Evolutionary conservation across 2,329 filamentous ascomycete genomes (phyloP).

Genomic region (Graphiopsis chlorocephala): DNA sequence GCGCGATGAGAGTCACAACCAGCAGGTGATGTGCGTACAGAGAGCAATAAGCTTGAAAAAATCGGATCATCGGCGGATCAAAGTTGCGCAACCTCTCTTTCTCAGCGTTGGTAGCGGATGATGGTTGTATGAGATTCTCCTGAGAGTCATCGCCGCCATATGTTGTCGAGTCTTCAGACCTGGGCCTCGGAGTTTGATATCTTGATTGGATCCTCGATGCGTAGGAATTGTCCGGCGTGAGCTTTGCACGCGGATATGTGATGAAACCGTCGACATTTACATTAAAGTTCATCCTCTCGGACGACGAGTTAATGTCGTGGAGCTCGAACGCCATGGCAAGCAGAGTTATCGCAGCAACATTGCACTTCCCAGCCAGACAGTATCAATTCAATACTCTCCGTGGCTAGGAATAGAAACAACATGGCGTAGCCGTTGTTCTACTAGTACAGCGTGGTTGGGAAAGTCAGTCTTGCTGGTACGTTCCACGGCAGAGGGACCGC

Average conservation of each 20-base stretch:
- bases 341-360: not conserved
- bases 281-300: not conserved
- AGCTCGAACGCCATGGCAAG: not conserved
- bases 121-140: not conserved
- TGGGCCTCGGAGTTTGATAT: not conserved
- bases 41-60: not conserved
- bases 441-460: not conserved
- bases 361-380: not conserved
- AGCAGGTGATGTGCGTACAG: not conserved
- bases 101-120: not conserved
- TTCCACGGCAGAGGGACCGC: not conserved
- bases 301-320: not conserved
- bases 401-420: not conserved
- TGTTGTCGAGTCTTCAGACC: not conserved
- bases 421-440: not conserved
- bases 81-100: not conserved
- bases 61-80: not conserved
- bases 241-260: not conserved
- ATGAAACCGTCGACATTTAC: not conserved
- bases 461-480: not conserved
- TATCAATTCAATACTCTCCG: not conserved
- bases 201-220: not conserved
- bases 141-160: not conserved
- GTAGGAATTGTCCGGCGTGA: not conserved
- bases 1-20: not conserved